Evolutionary conservation across 805 yeast genomes (phyloP), one percentile per base, ranked within the genome.

Genomic region (Saccharomycopsis schoenii): DNA sequence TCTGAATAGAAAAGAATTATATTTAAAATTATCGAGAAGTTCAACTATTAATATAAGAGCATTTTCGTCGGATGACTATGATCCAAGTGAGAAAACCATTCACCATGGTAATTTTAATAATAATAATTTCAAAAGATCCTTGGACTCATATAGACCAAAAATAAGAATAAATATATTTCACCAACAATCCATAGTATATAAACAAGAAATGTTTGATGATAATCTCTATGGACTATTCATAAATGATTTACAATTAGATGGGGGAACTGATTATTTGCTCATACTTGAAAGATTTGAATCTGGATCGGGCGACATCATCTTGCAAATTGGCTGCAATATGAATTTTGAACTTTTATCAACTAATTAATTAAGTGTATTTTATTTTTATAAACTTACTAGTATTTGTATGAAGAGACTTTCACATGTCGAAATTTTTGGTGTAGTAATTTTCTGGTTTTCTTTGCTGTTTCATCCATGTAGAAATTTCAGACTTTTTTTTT

Each of bases 201-300:
- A 74, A 58, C 72, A 72, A 36, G 60, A 66, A 14, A 63, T 67
- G n/a, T 80, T 81, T 77, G 72, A 71, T 60, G 77, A 76, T 60
- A 70, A 73, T 24, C 63, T 78, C 8, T 77, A 76, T 66, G 84
- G 84, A 0, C 67, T 77, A 2, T 80, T 76, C 64, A 66, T 76
- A 17, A 75, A 75, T 52, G 69, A 72, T 55, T 47, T 51, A 3
- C 12, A 21, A 1, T 54, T 73, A 2, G 67, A 67, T 0, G 52
- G 52, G 10, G 62, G 60, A 1, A 76, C 73, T 0, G 64, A 62
- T 4, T 77, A 78, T 60, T 70, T 78, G 3, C 61, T 80, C 9
- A 67, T 80, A 24, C 68, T 79, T n/a, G 84, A 80, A 64, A 66
- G 84, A 47, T 77, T 80, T 61, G 84, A 80, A 62, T 65, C 68